Base-by-base conservation (phyloP, 2,329 filamentous ascomycete genomes). In the Coleophoma cylindrospora region DNA sequence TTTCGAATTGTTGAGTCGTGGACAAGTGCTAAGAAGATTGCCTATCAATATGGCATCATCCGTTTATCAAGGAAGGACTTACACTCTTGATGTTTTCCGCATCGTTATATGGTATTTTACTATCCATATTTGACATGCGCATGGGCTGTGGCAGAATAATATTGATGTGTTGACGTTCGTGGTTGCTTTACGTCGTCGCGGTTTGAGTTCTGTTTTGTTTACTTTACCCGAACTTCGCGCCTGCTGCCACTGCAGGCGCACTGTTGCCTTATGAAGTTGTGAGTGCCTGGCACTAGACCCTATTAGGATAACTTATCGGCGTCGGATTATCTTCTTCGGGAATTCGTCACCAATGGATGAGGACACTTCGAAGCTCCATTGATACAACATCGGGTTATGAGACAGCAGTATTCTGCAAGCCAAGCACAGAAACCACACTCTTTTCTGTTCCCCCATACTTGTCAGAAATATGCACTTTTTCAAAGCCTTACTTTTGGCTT, bases 391-490 rank as follows among this genome's bases (percentile, higher is more conserved):
- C 27, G 27, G 9, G 27, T 10, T 27, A 27, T 10, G 27, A 27
- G 27, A 27, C 27, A 27, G 27, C 27, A 27, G 27, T 5, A 27
- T 27, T 27, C 27, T 27, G 27, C 27, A 27, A 27, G 27, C 27
- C 9, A 27, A 27, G 27, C 27, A 27, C 27, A 27, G 27, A 27
- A 27, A 27, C 27, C 27, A 27, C 27, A 27, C 6, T 10, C 9
- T 27, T 27, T 27, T 45, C 50, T 40, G 33, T 54, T 45, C 46
- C 51, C 61, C 27, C 27, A 27, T 27, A 27, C 27, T 27, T 27
- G 6, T 27, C 27, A 27, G 21, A 27, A 83, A 70, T 59, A 92
- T 92, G 88, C 85, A 81, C 71, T 73, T 86, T 63, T 71, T 87
- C 51, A 74, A 79, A 59, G 68, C 82, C 54, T 69, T 91, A 60